These are phyloP conservation scores for Uronychia setigera DNA, from an alignment of 73 alveolate genomes.

Conservation along the genomic window DNA sequence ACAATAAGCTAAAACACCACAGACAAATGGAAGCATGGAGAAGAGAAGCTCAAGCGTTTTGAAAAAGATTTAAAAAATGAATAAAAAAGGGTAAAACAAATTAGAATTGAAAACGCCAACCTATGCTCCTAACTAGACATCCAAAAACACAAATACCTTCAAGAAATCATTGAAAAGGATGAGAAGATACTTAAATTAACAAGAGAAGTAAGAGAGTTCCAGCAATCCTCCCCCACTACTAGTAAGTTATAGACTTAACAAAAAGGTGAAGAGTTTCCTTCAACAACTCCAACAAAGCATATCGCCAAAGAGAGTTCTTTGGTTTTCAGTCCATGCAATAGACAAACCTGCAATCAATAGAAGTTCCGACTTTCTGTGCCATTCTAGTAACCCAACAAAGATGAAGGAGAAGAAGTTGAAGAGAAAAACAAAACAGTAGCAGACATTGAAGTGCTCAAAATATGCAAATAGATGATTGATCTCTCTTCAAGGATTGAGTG, in stretches of 20 bases:
- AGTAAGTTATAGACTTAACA: too few species aligned
- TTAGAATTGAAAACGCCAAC: not conserved
- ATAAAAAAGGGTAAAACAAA: not conserved
- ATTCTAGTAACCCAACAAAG: too few species aligned
- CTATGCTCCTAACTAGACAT: not conserved
- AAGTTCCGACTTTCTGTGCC: too few species aligned
- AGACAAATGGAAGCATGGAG: not conserved
- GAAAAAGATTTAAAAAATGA: not conserved
- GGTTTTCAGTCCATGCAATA: too few species aligned
- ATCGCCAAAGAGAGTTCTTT: too few species aligned
- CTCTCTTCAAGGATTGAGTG: not conserved
- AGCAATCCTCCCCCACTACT: not conserved
- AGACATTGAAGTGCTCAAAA: not conserved
- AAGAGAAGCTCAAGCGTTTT: not conserved
- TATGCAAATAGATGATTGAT: not conserved
- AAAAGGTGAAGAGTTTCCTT: too few species aligned
- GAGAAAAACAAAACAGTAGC: not conserved
- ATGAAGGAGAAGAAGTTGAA: not conserved
- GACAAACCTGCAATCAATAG: too few species aligned
- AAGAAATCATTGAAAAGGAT: not conserved
- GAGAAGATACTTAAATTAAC: not conserved
- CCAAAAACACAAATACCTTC: not conserved
- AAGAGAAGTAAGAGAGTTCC: not conserved
- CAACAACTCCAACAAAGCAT: too few species aligned
- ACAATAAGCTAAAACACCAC: not conserved